Conservation (phyloP, 305 asterid genomes). For the Fraxinus greggii region DNA sequence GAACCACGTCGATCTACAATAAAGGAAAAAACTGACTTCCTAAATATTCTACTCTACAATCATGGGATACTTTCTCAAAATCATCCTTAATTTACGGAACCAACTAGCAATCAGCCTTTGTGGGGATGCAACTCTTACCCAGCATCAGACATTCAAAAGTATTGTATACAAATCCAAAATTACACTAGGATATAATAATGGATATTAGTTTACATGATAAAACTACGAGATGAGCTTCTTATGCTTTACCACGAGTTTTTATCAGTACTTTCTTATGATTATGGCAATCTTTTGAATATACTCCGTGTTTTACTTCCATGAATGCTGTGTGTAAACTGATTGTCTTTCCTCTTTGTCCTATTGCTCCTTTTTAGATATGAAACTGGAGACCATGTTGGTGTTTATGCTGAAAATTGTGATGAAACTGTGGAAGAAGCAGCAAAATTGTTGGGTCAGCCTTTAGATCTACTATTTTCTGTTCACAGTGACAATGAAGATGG, state of each 20-base stretch:
- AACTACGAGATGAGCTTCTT: not conserved
- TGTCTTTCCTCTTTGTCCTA: slow-evolving; percentile 15
- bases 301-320: not conserved
- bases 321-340: slow-evolving; percentile 10
- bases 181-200: not conserved
- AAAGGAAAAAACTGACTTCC: not conserved
- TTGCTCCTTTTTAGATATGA: slow-evolving; percentile 46
- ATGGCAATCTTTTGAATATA: not conserved
- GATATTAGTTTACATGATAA: not conserved
- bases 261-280: not conserved
- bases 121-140: not conserved
- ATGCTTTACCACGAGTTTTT: not conserved
- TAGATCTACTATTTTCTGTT: slow-evolving; percentile 52
- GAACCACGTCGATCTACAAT: not conserved
- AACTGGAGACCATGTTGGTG: slow-evolving; percentile 83
- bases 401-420: slow-evolving; percentile 60
- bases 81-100: not conserved
- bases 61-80: not conserved
- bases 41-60: not conserved
- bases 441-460: slow-evolving; percentile 49
- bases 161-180: not conserved
- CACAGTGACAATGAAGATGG: slow-evolving; percentile 69
- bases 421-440: slow-evolving; percentile 70
- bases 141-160: not conserved
- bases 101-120: not conserved